Conservation (phyloP, 257 asterid species). For the Linaria vulgaris region DNA sequence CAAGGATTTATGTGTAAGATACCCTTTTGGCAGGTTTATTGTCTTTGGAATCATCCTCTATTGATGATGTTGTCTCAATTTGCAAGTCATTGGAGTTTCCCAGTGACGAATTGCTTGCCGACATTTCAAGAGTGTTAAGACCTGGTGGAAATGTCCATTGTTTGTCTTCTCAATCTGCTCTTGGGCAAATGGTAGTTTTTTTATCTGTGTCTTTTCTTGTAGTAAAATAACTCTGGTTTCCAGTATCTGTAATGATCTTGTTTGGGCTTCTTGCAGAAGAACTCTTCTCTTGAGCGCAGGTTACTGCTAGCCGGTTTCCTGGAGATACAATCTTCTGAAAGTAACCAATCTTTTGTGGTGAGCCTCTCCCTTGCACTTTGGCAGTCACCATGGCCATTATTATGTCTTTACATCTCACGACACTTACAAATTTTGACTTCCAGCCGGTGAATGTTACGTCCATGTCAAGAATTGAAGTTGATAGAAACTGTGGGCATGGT, state of each 20-base stretch:
- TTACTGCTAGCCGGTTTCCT: conserved; percentile 75
- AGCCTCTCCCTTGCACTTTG: conserved; percentile 22
- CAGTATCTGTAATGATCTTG: conserved; percentile 20
- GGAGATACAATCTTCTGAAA: conserved; percentile 54
- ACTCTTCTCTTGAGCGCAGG: conserved; percentile 65
- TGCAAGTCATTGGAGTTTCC: conserved; percentile 55
- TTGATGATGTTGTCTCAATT: conserved; percentile 49
- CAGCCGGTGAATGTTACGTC: not conserved
- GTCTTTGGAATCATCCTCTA: conserved; percentile 56
- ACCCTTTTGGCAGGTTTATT: conserved; percentile 46
- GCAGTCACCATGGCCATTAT: not conserved
- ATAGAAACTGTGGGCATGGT: too few species aligned
- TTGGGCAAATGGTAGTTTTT: conserved; percentile 41
- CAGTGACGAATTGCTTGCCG: conserved; percentile 48
- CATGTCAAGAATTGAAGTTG: too few species aligned
- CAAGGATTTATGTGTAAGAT: conserved; percentile 1
- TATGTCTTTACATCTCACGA: not conserved
- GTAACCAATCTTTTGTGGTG: conserved; percentile 58
- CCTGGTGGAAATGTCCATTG: conserved; percentile 69
- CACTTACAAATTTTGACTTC: not conserved
- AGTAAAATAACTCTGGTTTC: not conserved
- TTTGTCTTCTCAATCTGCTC: conserved; percentile 39
- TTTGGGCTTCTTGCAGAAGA: conserved; percentile 42
- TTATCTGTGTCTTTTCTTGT: not conserved
- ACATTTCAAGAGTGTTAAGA: conserved; percentile 56